Base-by-base conservation (phyloP, 345 rosid genomes). In the Corymbia maculata region DNA sequence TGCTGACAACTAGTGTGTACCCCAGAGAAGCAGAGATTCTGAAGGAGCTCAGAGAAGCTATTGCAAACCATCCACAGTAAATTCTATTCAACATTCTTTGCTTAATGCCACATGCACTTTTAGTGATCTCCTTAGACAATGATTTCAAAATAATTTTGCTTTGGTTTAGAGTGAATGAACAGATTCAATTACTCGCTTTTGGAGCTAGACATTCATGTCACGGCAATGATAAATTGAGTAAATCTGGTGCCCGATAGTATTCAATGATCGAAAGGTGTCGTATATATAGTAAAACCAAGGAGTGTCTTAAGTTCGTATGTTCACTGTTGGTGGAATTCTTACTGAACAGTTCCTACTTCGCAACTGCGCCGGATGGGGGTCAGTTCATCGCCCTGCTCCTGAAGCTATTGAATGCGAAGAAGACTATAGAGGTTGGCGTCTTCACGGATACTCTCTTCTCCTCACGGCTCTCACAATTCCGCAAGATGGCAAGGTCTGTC, bases 381-480 rank as follows among this genome's bases (percentile, higher is more conserved):
- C 95, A 96, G 91, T 85, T 95, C 49, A 90, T 96, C n/a, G 89
- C 86, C 45, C 91, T 94, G 93, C 90, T 96, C 36, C 79, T 96
- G 89, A 92, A 92, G 88, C 93, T 94, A 28, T 88, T 91, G 17
- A 92, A 96, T 86, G 95, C 96, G 2, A 95, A 90, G 51, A 94
- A 88, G 86, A 96, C 95, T 1, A 96, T 95, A 51, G 95, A 95
- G 88, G 55, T 96, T 26, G 96, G 97, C 44, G 96, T 94, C 87
- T 95, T 90, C 93, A 94, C 95, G 96, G 98, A n/a, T 94, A 96
- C 89, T 95, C 98, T 86, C 97, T 94, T 88, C 97, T 96, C 68
- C 95, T 93, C 80, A 94, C 97, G 59, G 97, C 95, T 80, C 97
- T 95, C 55, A 90, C 94, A 13, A 89, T 96, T 84, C 97, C 96